A percentile compares a stretch with the other conserved stretches of the same genome.
Conservation (phyloP, 768 basidiomycete species). For the Rossbeevera mucosa region DNA sequence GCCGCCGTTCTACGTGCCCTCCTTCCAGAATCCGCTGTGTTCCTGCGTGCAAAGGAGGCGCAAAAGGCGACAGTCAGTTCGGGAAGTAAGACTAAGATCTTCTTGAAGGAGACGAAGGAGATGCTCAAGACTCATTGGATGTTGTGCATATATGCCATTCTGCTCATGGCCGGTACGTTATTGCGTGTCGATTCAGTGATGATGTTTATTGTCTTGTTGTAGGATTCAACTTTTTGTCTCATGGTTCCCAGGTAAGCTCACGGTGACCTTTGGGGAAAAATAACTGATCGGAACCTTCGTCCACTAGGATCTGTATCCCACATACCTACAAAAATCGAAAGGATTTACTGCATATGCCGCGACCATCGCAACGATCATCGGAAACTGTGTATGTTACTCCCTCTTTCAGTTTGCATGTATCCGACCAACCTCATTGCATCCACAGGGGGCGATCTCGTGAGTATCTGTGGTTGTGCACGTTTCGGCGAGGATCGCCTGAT, state of each 20-base stretch:
- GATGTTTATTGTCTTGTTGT: neutral
- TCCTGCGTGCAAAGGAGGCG: slow-evolving; percentile 58
- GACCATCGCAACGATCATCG: neutral
- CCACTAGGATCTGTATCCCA: slow-evolving; percentile 69
- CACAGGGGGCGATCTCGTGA: slow-evolving; percentile 43
- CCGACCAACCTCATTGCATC: neutral
- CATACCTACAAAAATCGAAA: slow-evolving; percentile 63
- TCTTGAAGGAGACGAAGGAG: slow-evolving; percentile 63
- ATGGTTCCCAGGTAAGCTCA: slow-evolving; percentile 56
- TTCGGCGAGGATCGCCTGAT: neutral
- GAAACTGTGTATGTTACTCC: slow-evolving; percentile 51
- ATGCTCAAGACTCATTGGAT: slow-evolving; percentile 86
- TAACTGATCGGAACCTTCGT: neutral
- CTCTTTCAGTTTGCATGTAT: neutral
- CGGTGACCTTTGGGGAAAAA: neutral
- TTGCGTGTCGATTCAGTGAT: neutral
- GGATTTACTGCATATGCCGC: slow-evolving; percentile 38
- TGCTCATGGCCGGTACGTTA: slow-evolving; percentile 64
- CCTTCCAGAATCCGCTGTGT: slow-evolving; percentile 77
- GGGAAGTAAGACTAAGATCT: slow-evolving; percentile 58
- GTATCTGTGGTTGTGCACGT: slow-evolving; percentile 17
- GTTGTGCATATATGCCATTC: slow-evolving; percentile 75
- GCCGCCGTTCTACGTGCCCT: slow-evolving; percentile 62
- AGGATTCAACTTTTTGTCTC: slow-evolving; percentile 77
- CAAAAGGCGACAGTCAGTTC: slow-evolving; percentile 39